Evolutionary conservation across 768 basidiomycete species (phyloP), one percentile per base, ranked within the genome.

Genomic region (Amanita exitialis): DNA sequence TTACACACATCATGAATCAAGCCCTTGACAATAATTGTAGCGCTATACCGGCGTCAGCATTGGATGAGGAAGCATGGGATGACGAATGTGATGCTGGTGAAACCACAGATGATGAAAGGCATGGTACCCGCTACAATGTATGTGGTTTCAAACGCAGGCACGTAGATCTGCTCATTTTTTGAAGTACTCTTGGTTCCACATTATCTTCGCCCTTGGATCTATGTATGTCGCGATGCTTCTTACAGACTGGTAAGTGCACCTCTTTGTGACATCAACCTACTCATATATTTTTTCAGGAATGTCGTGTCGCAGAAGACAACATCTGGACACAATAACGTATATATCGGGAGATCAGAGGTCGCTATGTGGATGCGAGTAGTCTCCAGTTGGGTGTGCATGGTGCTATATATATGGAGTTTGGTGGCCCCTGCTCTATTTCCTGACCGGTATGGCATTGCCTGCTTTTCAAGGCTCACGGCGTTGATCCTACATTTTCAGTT

Each of bases 281-380:
- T 34, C 39, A 53, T n/a, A 34, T 36, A 30, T 25, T 23, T 46
- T 25, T 27, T 36, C 49, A 89, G 87, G 86, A 90, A 90, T 57
- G 73, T 89, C 39, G 79, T 88, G 20, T 80, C 79, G 52, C 80
- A 78, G 57, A 65, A 69, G 42, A 78, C 70, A 25, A 66, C 74
- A 12, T 65, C 64, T 35, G 74, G 80, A 54, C 75, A 80, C n/a
- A 74, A 79, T 49, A 70, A 78, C 38, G 84, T 97, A 35, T 90
- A 91, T 65, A 98, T 98, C 44, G 96, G 96, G 15, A 82, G 93
- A 34, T 94, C 91, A 4, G 90, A 93, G 63, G 85, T 88, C 7
- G 93, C 96, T 3, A 98, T 99, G 95, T 99, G 96, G 96, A 97
- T 97, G 90, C 75, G 96, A 3, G 79, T 98, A 28, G 88, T 98